Percentiles rank a stretch among this genome's conserved stretches.
Evolutionary conservation across 1,139 yeast genomes (phyloP).

Genomic region (Diutina pseudorugosa): DNA sequence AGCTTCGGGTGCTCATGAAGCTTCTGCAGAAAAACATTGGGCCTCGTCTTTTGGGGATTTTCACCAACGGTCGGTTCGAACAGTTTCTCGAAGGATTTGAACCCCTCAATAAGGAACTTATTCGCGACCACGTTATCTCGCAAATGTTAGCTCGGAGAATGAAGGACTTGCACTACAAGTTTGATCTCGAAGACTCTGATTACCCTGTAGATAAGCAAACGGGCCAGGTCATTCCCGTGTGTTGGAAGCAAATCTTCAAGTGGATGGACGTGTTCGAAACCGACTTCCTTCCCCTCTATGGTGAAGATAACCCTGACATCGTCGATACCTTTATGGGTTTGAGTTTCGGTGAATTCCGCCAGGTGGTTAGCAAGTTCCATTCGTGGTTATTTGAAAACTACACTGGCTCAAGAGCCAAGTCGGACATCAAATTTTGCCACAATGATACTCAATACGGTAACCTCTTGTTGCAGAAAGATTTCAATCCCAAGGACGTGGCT

Average conservation of each 20-base stretch:
- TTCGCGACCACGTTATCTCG: constrained; percentile 64
- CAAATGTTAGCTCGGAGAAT: constrained; percentile 89
- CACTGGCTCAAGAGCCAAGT: constrained; percentile 28
- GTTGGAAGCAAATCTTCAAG: constrained; percentile 58
- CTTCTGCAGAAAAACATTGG: constrained; percentile 74
- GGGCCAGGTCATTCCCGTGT: constrained; percentile 39
- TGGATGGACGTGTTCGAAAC: constrained; percentile 56
- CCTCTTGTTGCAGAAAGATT: constrained; percentile 39
- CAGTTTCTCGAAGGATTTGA: constrained; percentile 75
- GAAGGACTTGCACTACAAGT: constrained; percentile 84
- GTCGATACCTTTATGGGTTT: constrained; percentile 31
- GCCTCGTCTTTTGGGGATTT: constrained; percentile 79
- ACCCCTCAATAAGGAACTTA: constrained; percentile 60
- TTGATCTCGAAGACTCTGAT: constrained; percentile 46
- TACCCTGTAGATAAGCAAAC: neutral
- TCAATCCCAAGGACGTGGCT: constrained; percentile 13
- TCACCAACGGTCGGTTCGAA: constrained; percentile 84
- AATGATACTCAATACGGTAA: constrained; percentile 97
- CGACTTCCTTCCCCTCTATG: constrained; percentile 19
- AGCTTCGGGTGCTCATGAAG: constrained; percentile 59
- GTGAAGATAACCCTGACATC: constrained; percentile 17
- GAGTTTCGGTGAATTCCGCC: constrained; percentile 37
- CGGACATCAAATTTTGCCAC: constrained; percentile 68
- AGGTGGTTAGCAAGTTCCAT: constrained; percentile 36
- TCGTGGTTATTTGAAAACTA: constrained; percentile 52